These are phyloP conservation scores for Talaromyces proteolyticus DNA, from an alignment of 495 filamentous ascomycete genomes.

Conservation along the genomic window DNA sequence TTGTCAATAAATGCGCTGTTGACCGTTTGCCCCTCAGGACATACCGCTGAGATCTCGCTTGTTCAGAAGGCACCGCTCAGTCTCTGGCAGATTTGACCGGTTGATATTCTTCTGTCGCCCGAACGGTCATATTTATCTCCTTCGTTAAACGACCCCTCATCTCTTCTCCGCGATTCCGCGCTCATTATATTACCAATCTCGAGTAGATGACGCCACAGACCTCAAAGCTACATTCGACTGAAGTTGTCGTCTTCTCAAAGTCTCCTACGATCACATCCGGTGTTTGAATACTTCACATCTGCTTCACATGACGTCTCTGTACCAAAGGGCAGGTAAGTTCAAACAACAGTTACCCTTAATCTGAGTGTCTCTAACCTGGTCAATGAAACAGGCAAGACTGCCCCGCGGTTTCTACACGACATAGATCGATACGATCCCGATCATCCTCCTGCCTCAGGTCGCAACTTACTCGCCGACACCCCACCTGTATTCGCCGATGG, in stretches of 20 bases:
- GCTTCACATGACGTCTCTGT: not conserved
- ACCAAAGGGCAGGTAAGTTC: slow-evolving; percentile 3
- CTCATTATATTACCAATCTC: not conserved
- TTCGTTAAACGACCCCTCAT: not conserved
- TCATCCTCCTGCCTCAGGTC: slow-evolving; percentile 34
- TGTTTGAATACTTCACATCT: not conserved
- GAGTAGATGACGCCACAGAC: not conserved
- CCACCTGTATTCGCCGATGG: slow-evolving; percentile 36
- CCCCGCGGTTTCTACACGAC: slow-evolving; percentile 55
- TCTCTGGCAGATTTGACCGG: not conserved
- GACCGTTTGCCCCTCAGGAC: not conserved
- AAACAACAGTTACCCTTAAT: not conserved
- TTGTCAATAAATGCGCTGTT: not conserved
- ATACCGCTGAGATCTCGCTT: not conserved
- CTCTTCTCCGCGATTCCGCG: not conserved
- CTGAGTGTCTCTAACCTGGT: not conserved
- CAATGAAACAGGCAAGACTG: slow-evolving; percentile 48
- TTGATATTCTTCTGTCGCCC: not conserved
- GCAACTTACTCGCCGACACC: slow-evolving; percentile 48
- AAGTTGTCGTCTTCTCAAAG: not conserved
- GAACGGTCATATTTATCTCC: no score
- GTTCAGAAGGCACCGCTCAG: not conserved
- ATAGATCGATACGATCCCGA: slow-evolving; percentile 51
- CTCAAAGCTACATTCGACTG: no score
- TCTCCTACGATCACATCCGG: not conserved